phyloP scores from a whole-genome alignment of 441 rosid species.

The Omphalea diandra region DNA sequence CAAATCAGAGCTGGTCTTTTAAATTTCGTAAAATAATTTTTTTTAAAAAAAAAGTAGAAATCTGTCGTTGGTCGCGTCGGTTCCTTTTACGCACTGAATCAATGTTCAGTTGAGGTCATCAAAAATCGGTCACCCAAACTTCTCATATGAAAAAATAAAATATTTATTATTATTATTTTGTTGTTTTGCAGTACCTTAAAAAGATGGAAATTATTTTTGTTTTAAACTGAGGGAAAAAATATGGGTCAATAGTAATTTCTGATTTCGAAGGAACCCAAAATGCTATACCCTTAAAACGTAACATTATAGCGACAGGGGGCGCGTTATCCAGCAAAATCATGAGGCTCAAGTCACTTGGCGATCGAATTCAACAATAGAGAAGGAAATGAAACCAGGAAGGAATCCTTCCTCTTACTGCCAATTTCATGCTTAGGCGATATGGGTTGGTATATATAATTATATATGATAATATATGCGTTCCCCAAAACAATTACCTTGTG shows the following conservation, averaged over 20 bases:
- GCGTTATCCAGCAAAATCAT: neutral
- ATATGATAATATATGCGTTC: no score
- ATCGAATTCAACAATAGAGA: neutral
- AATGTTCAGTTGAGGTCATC: no score
- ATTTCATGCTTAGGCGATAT: neutral
- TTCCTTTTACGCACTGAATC: neutral
- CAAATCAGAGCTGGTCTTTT: no score
- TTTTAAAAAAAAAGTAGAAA: neutral
- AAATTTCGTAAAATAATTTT: no score
- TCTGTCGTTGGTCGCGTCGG: neutral
- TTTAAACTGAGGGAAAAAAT: no score
- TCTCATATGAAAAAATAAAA: no score
- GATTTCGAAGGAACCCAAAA: neutral
- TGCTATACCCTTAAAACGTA: neutral
- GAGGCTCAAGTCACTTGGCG: neutral
- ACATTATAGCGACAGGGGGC: neutral
- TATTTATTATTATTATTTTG: no score
- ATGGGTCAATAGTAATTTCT: neutral
- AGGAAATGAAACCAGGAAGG: neutral
- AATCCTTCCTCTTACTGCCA: neutral
- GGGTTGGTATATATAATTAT: neutral
- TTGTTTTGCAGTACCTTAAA: no score
- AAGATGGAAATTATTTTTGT: no score
- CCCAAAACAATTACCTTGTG: no score
- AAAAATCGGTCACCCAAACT: no score